Base-by-base conservation (phyloP, 306 rosid genomes). In the Echinosophora koreensis region DNA sequence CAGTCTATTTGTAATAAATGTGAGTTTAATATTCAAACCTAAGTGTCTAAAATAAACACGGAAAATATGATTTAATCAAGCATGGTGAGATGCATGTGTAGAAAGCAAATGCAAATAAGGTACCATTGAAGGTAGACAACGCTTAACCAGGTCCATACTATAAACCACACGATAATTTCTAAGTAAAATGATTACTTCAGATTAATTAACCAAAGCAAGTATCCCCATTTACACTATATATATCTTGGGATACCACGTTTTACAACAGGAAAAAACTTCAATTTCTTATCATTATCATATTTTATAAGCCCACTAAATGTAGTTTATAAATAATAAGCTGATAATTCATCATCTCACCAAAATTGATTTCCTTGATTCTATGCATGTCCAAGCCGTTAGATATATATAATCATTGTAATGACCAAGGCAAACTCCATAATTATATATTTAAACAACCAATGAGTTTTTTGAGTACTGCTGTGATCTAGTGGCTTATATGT, bases 1-100 rank as follows among this genome's bases (percentile, higher is more conserved):
- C 38, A 44, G 85, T 77, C 80, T 35, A 66, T 81, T 55, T 84
- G 2, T 77, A 71, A 80, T 69, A 71, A 81, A 66, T 77, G 78
- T 10, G 27, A 74, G 27, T 18, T 7, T 66, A 38, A 15, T 70
- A 59, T 74, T 59, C 71, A 78, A 54, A 15, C 71, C 22, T 4
- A 17, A 66, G 57, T 37, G 12, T 46, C 76, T 39, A 61, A 62
- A 62, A 38, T 8, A 17, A 47, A 30, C 50, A 54, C 5, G 47
- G 15, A 69, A 62, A 51, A 47, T 5, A 44, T 8, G 30, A 59
- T 38, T 18, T 35, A 15, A 58, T 69, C n/a, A 35, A 38, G 34
- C 28, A 30, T 35, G 34, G 59, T 28, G 14, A 69, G 18, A 34
- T 58, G 18, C 6, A 37, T 38, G 5, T 35, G 6, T 58, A 2